Evolutionary conservation across 192 early-diverging fungal species (phyloP), one percentile per base, ranked within the genome.

Genomic region (Mortierella antarctica): DNA sequence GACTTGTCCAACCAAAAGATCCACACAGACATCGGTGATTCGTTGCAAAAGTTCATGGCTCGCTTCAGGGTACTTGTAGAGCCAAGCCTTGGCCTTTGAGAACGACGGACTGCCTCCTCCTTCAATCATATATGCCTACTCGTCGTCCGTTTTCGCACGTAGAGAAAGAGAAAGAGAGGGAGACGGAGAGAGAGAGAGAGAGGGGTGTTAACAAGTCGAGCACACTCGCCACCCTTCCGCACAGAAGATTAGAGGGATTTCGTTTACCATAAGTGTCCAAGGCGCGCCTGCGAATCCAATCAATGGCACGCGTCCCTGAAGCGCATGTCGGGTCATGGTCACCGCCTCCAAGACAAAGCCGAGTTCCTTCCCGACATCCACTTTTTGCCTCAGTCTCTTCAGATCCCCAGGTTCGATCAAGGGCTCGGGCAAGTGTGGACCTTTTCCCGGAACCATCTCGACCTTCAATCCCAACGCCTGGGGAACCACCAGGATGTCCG

Each of bases 401-500:
- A 98, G 62, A 78, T 98, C 95, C 2, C 68, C 77, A 0, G 96
- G 96, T 2, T 71, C 68, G 23, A 81, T 81, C 47, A 99, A 76
- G 7, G 96, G 98, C 2, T 88, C 79, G 1, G 96, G 94, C 65
- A 99, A 93, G 52, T 91, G 85, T 31, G 96, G 96, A 46, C 96
- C 97, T 57, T 94, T 89, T 20, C 90, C 93, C 0, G 92, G 88
- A 9, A 95, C 80, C 98, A 99, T 98, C 80, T 94, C 84, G 21
- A 98, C 95, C 64, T 92, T 91, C 54, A 99, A 66, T 1, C 98
- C 98, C 83, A 99, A 80, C 9, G 98, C 98, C 76, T 98, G 97
- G 44, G 98, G 98, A 52, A 99, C 89, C 31, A 98, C 96, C 14
- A 99, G 88, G 72, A 99, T 99, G 83, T 99, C 98, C 0, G 95